Evolutionary conservation across 108 stramenopile species (phyloP).

Genomic region (Aureococcus anophagefferens): DNA sequence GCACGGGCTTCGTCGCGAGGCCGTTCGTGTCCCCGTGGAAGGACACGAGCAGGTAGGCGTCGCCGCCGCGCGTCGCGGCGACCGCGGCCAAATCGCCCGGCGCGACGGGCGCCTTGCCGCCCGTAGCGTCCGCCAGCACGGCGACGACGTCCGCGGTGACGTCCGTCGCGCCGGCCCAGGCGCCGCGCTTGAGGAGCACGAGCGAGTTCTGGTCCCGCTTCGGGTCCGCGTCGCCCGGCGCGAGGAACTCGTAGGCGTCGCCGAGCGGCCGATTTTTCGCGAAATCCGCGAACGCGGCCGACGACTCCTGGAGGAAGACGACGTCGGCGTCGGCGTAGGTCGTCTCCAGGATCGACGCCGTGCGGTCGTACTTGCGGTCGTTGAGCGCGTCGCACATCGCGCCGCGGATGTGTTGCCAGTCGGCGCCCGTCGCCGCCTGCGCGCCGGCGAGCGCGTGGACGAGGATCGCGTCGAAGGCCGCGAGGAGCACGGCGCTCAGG

Average conservation of each 20-base stretch:
- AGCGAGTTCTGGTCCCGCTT: slow-evolving; percentile 78
- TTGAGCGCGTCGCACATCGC: not conserved
- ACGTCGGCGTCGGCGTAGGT: slow-evolving; percentile 71
- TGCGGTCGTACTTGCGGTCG: slow-evolving; percentile 58
- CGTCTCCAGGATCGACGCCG: slow-evolving; percentile 63
- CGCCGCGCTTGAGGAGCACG: slow-evolving; percentile 51
- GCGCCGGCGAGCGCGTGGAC: slow-evolving; percentile 68
- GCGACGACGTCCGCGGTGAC: slow-evolving; percentile 52
- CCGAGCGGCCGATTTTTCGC: slow-evolving; percentile 46
- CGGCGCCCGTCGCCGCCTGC: slow-evolving; percentile 29
- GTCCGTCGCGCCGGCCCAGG: slow-evolving; percentile 31
- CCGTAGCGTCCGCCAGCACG: slow-evolving; percentile 35
- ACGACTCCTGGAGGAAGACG: slow-evolving; percentile 82
- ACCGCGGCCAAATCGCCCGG: slow-evolving; percentile 63
- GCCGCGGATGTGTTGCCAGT: not conserved
- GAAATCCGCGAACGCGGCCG: slow-evolving; percentile 62
- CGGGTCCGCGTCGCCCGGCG: slow-evolving; percentile 37
- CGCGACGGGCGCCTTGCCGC: slow-evolving; percentile 58
- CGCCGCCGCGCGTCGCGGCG: slow-evolving; percentile 26
- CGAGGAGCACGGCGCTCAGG: slow-evolving; percentile 75
- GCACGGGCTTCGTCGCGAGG: slow-evolving; percentile 67
- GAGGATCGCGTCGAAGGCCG: slow-evolving; percentile 82
- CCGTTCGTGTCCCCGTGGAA: slow-evolving; percentile 86
- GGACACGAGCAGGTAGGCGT: slow-evolving; percentile 54
- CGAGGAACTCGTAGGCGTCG: slow-evolving; percentile 47